Conservation (phyloP, 306 rosid genomes). For the Vigna hirtella region DNA sequence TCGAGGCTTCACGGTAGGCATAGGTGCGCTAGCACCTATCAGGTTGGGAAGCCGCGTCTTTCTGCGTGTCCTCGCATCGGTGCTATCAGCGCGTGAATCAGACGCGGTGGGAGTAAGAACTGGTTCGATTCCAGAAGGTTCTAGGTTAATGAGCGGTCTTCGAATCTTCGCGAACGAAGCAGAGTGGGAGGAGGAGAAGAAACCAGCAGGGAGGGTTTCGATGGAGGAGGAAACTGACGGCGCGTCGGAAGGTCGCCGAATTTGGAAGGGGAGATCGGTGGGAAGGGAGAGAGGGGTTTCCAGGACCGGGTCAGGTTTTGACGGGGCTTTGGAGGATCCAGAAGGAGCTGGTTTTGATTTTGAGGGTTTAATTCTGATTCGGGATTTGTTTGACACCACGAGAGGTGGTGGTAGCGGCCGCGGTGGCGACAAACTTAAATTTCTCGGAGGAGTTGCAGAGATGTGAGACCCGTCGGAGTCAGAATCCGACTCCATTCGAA, state of each 20-base stretch:
- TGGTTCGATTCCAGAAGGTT: slow-evolving; percentile 45
- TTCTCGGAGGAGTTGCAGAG: slow-evolving; percentile 90
- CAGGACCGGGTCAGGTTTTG: slow-evolving; percentile 7
- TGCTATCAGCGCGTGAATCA: slow-evolving; percentile 2
- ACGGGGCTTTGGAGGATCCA: background rate
- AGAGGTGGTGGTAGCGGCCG: slow-evolving; percentile 39
- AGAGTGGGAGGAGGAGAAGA: slow-evolving; percentile 63
- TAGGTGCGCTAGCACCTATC: slow-evolving; percentile 63
- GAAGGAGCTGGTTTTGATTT: slow-evolving; percentile 50
- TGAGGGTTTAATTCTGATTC: slow-evolving; percentile 46
- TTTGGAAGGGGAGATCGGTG: slow-evolving; percentile 62
- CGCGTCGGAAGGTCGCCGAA: slow-evolving; percentile 59
- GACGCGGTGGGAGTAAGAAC: slow-evolving; percentile 34
- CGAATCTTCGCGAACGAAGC: slow-evolving; percentile 68
- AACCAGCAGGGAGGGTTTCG: slow-evolving; percentile 71
- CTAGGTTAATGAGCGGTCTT: slow-evolving; percentile 51
- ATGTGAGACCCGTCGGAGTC: slow-evolving; percentile 86
- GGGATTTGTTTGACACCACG: slow-evolving; percentile 44
- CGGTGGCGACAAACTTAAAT: slow-evolving; percentile 46
- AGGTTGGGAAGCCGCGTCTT: slow-evolving; percentile 61
- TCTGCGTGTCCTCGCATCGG: slow-evolving; percentile 24
- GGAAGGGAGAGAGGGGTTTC: slow-evolving; percentile 43
- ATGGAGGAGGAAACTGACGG: slow-evolving; percentile 49
- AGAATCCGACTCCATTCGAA: slow-evolving; percentile 63
- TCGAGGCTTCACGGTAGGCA: slow-evolving; percentile 57